Evolutionary conservation across 2,329 filamentous ascomycete genomes (phyloP).

Genomic region (Colletotrichum gloeosporioides): DNA sequence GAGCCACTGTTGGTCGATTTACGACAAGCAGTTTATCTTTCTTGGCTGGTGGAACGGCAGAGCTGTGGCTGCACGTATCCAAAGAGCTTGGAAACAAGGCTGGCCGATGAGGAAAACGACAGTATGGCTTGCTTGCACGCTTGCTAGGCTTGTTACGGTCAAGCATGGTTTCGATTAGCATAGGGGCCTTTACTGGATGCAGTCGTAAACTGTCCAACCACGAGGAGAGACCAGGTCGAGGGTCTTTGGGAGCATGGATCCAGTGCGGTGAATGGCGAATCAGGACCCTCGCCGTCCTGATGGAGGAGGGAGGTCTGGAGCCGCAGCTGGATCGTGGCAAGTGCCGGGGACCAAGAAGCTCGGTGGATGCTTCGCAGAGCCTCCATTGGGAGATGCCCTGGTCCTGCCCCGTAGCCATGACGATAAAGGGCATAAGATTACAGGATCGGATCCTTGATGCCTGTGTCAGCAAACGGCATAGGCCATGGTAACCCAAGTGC

Average conservation of each 20-base stretch:
- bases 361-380: not conserved
- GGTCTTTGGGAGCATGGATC: not conserved
- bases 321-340: not conserved
- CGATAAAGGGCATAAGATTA: not conserved
- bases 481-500: not conserved
- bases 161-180: constrained; percentile 1
- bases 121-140: not conserved
- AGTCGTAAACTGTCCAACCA: constrained; percentile 50
- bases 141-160: constrained; percentile 9
- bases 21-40: constrained; percentile 8
- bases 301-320: not conserved
- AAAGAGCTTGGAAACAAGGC: not conserved
- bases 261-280: constrained; percentile 28
- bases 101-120: not conserved
- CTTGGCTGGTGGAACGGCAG: constrained; percentile 26
- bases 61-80: constrained; percentile 19
- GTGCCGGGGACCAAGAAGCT: not conserved
- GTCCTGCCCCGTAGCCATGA: not conserved
- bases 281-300: not conserved
- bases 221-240: constrained; percentile 18
- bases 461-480: not conserved
- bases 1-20: constrained; percentile 20
- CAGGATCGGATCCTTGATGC: not conserved
- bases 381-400: not conserved
- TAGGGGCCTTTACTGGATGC: not conserved